A percentile compares a stretch with the other conserved stretches of the same genome.
These are phyloP conservation scores for Colletotrichum lindemuthianum DNA, from an alignment of 2,329 filamentous ascomycete species.

Conservation along the genomic window DNA sequence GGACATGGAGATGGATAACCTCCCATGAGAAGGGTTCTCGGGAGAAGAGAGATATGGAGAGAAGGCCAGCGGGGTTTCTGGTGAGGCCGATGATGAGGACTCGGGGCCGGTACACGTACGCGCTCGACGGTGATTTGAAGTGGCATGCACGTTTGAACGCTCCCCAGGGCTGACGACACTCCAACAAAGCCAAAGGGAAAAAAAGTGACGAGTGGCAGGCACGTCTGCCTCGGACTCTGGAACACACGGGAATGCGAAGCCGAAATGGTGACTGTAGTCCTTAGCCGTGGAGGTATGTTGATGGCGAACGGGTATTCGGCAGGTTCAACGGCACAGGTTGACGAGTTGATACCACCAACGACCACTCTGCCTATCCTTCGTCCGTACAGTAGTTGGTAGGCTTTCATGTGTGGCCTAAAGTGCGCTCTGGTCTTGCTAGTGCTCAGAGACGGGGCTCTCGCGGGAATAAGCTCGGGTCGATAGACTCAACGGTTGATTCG, in stretches of 20 bases:
- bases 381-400: not conserved
- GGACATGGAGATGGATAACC: no score
- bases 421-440: no score
- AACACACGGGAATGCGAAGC: no score
- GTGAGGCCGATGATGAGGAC: slow-evolving; percentile 32
- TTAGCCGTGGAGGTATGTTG: not conserved
- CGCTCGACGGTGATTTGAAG: slow-evolving; percentile 11
- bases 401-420: not conserved
- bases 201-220: no score
- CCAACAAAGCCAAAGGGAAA: no score
- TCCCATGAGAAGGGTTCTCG: no score
- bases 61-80: slow-evolving; percentile 7
- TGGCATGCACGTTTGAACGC: slow-evolving; percentile 6
- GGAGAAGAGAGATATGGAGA: not conserved
- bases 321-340: slow-evolving; percentile 12
- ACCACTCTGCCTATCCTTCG: no score
- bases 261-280: no score
- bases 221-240: no score
- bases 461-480: slow-evolving; percentile 26
- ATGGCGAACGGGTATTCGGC: slow-evolving; percentile 20
- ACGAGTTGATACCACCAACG: not conserved
- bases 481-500: slow-evolving; percentile 17
- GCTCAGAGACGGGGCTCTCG: not conserved
- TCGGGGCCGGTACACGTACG: slow-evolving; percentile 12
- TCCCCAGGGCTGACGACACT: no score